A percentile compares a stretch with the other conserved stretches of the same genome.
Conservation (phyloP, 1,284 basidiomycete species). For the Trichosporon faecale region DNA sequence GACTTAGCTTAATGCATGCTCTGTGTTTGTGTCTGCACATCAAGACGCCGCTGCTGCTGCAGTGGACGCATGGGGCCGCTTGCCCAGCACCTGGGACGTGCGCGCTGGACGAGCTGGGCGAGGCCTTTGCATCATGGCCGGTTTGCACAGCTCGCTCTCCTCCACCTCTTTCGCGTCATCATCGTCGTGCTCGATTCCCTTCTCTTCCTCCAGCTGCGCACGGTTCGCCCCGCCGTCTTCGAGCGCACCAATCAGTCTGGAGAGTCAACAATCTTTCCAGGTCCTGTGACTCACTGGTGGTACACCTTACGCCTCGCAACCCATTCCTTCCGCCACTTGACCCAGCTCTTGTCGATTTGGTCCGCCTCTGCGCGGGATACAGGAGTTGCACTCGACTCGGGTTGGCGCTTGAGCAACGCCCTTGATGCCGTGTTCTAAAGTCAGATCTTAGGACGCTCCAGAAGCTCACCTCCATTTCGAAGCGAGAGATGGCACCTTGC, state of each 20-base stretch:
- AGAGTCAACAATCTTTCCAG: neutral
- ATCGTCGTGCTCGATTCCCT: constrained; percentile 44
- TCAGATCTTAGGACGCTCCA: neutral
- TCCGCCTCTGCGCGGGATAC: constrained; percentile 40
- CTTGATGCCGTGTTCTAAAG: constrained; percentile 36
- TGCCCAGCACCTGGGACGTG: neutral
- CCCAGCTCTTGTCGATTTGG: constrained; percentile 45
- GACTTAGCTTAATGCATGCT: neutral
- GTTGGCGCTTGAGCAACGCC: constrained; percentile 31
- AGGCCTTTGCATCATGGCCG: neutral
- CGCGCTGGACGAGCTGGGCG: neutral
- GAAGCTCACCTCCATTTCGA: constrained; percentile 37
- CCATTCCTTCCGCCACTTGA: constrained; percentile 50
- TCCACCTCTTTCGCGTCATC: constrained; percentile 42
- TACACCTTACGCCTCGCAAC: constrained; percentile 45
- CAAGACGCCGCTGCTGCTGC: neutral
- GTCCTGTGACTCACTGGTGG: constrained; percentile 37
- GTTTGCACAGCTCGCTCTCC: constrained; percentile 40
- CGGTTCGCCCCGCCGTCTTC: constrained; percentile 31
- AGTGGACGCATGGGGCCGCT: neutral
- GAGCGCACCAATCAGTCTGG: constrained; percentile 39
- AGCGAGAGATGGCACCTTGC: constrained; percentile 32
- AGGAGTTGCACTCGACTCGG: constrained; percentile 26
- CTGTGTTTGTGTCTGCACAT: neutral
- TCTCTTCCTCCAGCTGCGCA: constrained; percentile 43